Percentiles rank a stretch among this genome's conserved stretches.
phyloP scores from a whole-genome alignment of 2,329 filamentous ascomycete species.

The Cytospora piceicola region DNA sequence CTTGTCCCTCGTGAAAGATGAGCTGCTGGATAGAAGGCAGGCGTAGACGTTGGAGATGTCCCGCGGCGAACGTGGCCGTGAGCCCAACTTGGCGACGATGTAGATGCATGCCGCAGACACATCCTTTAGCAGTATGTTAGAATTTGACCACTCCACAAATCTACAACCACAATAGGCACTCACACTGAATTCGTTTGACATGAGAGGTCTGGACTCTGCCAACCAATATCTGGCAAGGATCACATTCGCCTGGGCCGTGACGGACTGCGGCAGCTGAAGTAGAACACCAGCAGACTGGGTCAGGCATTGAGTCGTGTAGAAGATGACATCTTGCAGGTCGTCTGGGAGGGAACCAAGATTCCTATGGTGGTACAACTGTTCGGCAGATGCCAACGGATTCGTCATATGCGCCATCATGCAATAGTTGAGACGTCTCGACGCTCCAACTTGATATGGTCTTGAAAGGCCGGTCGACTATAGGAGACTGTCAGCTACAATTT shows the following conservation, averaged over 20 bases:
- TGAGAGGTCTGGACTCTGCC: constrained; percentile 50
- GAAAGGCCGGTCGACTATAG: background rate
- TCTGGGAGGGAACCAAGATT: constrained; percentile 62
- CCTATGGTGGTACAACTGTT: constrained; percentile 65
- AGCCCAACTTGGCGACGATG: constrained; percentile 80
- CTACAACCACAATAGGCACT: constrained; percentile 25
- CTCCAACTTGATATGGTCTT: background rate
- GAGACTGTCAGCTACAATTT: background rate
- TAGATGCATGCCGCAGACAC: constrained; percentile 82
- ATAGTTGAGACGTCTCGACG: background rate
- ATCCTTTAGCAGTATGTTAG: constrained; percentile 58
- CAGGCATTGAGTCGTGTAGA: constrained; percentile 71
- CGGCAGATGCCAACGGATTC: constrained; percentile 73
- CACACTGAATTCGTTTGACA: constrained; percentile 62
- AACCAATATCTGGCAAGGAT: constrained; percentile 83
- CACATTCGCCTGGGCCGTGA: constrained; percentile 83
- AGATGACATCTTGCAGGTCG: constrained; percentile 72
- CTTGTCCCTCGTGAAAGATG: constrained; percentile 53
- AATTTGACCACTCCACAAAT: too few species aligned
- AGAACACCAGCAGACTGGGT: constrained; percentile 81
- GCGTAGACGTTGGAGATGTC: constrained; percentile 84
- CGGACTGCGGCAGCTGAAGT: constrained; percentile 81
- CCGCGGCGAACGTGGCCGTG: constrained; percentile 74
- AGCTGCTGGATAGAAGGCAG: constrained; percentile 71
- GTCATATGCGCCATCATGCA: constrained; percentile 61